A percentile compares a stretch with the other conserved stretches of the same genome.
These are phyloP conservation scores for Aspergillus brunneoviolaceus DNA, from an alignment of 2,329 filamentous ascomycete species.

Conservation along the genomic window DNA sequence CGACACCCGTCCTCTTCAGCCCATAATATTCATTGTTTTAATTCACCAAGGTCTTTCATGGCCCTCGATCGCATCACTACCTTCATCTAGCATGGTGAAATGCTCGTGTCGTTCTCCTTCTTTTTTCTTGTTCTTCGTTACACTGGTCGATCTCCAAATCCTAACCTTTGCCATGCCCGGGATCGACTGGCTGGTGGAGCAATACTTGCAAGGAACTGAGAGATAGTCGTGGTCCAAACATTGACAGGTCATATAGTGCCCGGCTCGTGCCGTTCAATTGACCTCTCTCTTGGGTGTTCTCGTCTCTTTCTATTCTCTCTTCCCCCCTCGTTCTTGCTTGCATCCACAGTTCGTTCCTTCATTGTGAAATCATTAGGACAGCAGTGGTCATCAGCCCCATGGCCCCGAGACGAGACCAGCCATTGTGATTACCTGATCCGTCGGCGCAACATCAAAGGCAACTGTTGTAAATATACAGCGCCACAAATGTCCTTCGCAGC, in stretches of 20 bases:
- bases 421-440: conserved; percentile 30
- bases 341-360: conserved; percentile 27
- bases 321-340: conserved; percentile 18
- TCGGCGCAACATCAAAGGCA: background rate
- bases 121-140: background rate
- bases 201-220: background rate
- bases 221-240: background rate
- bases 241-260: background rate
- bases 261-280: background rate
- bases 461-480: background rate
- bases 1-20: background rate
- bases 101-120: background rate
- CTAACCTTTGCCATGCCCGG: background rate
- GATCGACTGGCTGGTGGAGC: background rate
- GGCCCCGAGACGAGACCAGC: conserved; percentile 25
- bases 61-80: background rate
- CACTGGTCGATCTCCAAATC: background rate
- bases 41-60: background rate
- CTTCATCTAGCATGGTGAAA: background rate
- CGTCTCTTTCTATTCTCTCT: background rate
- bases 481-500: background rate
- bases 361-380: conserved; percentile 28
- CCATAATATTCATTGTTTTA: background rate
- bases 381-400: conserved; percentile 24
- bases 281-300: background rate